These are phyloP conservation scores for Cicer yamashitae DNA, from an alignment of 306 rosid species.

Conservation along the genomic window DNA sequence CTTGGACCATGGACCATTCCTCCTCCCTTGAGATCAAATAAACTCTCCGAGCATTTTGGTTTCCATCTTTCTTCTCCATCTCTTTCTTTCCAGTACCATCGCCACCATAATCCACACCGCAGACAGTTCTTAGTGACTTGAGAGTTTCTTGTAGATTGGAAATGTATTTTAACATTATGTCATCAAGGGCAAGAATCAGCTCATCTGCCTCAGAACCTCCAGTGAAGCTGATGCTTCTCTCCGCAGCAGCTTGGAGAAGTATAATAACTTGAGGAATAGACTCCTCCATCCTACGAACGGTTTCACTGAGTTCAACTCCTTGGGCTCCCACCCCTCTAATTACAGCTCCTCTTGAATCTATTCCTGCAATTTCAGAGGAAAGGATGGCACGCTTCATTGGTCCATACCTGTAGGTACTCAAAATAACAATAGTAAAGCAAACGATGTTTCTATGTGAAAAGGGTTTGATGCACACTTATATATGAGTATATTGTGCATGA, in stretches of 20 bases:
- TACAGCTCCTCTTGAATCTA: slow-evolving; percentile 98
- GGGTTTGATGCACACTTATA: background rate
- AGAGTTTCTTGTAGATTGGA: slow-evolving; percentile 91
- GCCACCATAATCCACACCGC: slow-evolving; percentile 83
- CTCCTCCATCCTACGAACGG: slow-evolving; percentile 99
- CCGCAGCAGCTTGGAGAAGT: slow-evolving; percentile 94
- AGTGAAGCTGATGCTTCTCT: slow-evolving; percentile 94
- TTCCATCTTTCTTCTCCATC: slow-evolving; percentile 79
- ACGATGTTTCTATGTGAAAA: slow-evolving; percentile 57
- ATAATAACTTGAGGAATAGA: slow-evolving; percentile 91
- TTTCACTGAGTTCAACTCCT: slow-evolving; percentile 98
- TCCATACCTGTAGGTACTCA: slow-evolving; percentile 73
- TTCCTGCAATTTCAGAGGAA: slow-evolving; percentile 84
- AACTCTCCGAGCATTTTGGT: slow-evolving; percentile 66
- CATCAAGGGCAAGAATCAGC: slow-evolving; percentile 88
- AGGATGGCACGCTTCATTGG: slow-evolving; percentile 99
- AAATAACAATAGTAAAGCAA: slow-evolving; percentile 45
- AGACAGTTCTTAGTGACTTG: slow-evolving; percentile 86
- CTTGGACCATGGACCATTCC: slow-evolving; percentile 99
- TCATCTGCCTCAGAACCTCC: slow-evolving; percentile 99
- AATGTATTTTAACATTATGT: slow-evolving; percentile 85
- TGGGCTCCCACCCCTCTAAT: slow-evolving; percentile 98
- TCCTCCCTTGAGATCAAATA: slow-evolving; percentile 87
- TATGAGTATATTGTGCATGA: slow-evolving; percentile 19
- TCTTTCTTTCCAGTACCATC: slow-evolving; percentile 76